Evolutionary conservation across 257 asterid species (phyloP), one percentile per base, ranked within the genome.

Genomic region (Salvia miltiorrhiza): DNA sequence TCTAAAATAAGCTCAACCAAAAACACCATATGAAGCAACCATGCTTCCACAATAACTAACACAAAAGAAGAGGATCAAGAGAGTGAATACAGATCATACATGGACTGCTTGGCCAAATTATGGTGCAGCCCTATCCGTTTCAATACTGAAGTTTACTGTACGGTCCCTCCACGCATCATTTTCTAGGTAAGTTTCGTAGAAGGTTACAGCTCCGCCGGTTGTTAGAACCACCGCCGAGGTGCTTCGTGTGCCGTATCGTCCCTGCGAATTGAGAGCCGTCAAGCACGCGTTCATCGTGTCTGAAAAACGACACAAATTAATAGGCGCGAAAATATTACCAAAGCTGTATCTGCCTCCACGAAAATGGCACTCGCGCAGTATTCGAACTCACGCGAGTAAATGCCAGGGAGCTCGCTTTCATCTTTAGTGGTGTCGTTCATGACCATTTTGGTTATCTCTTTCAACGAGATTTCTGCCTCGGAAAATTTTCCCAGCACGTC

Each of bases 181-280:
- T 53, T 81, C 86, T 26, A 85, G 80, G 73, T 63, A 54, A 33
- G 55, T 78, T 71, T 91, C 92, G 10, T 77, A 85, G 61, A 89
- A 89, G 49, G 84, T 80, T 32, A 83, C 60, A 1, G 55, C 72
- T 14, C 87, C 83, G 66, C 71, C 73, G 37, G 60, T 72, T 40
- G 40, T 72, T 76, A 84, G 56, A 6, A 69, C 67, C 78, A 89
- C 72, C 4, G 83, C 84, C 0, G 96, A 92, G 23, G 76, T 87
- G 78, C 96, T 92, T 81, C 95, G 84, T 4, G 97, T 89, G 41
- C 97, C 96, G 63, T 83, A 92, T 13, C 77, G 81, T 58, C 92
- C 96, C 97, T 85, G 35, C 17, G n/a, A 43, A 41, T 41, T 3
- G 9, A 63, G 41, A 7, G 14, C 39, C 21, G 7, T 41, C 68